phyloP scores from a whole-genome alignment of 164 flowering plant species.

The Brasenia schreberi region DNA sequence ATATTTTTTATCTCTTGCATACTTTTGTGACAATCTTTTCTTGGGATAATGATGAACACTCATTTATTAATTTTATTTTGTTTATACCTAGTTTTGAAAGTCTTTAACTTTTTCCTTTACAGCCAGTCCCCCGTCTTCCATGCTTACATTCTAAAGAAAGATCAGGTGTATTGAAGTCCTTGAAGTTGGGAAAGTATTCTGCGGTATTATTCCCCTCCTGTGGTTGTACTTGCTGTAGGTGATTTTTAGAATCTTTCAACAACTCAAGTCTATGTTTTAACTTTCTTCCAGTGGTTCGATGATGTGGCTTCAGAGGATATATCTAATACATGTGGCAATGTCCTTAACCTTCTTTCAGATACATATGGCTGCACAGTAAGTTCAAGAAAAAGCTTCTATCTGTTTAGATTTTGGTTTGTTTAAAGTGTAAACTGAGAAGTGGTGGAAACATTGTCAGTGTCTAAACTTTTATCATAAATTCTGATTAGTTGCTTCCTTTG shows the following conservation, averaged over 20 bases:
- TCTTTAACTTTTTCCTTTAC: conserved; percentile 10
- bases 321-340: conserved; percentile 67
- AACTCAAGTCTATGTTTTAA: neutral
- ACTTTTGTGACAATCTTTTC: too few relatives aligned
- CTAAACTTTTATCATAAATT: conserved; percentile 1
- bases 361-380: conserved; percentile 69
- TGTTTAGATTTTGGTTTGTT: neutral
- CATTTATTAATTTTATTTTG: too few relatives aligned
- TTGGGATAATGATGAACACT: too few relatives aligned
- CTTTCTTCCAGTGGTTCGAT: conserved; percentile 76
- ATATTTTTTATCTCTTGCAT: too few relatives aligned
- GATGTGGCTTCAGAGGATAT: conserved; percentile 79
- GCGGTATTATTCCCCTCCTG: conserved; percentile 29
- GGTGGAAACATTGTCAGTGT: neutral
- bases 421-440: too few relatives aligned
- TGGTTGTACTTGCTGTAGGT: neutral
- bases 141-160: conserved; percentile 32
- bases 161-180: conserved; percentile 29
- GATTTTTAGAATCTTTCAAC: neutral
- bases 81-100: too few relatives aligned
- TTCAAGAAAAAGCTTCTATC: neutral
- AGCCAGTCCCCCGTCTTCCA: conserved; percentile 83
- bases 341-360: conserved; percentile 41
- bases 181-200: conserved; percentile 78
- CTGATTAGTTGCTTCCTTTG: conserved; percentile 4